These are phyloP conservation scores for Pseudocercospora vitis DNA, from an alignment of 2,329 filamentous ascomycete species.

Conservation along the genomic window DNA sequence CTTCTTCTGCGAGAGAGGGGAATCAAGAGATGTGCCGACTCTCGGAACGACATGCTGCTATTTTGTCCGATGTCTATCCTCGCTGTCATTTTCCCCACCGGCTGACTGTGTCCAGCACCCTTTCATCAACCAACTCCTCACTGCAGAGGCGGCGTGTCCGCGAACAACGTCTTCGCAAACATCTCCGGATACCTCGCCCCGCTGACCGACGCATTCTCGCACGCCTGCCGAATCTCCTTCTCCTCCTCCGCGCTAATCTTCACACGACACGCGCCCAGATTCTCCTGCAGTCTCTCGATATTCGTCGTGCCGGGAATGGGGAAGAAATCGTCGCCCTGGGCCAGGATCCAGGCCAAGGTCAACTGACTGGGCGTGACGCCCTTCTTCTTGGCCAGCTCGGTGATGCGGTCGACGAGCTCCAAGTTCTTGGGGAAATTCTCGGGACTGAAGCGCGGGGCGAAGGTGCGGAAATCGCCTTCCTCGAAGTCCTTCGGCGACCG, in stretches of 20 bases:
- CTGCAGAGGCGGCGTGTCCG: constrained; percentile 41
- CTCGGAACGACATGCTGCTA: not conserved
- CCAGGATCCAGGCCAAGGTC: constrained; percentile 63
- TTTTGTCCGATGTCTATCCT: not conserved
- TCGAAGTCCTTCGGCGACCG: constrained; percentile 50
- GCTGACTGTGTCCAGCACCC: not conserved
- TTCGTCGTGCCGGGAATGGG: constrained; percentile 56
- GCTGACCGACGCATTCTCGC: constrained; percentile 36
- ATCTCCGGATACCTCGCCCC: constrained; percentile 44
- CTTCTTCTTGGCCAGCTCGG: constrained; percentile 55
- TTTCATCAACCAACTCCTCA: no score
- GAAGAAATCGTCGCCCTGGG: constrained; percentile 58
- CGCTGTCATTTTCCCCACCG: not conserved
- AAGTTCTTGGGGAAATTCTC: constrained; percentile 60
- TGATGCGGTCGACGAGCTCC: constrained; percentile 53
- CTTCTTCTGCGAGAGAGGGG: constrained; percentile 10
- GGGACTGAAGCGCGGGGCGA: constrained; percentile 51
- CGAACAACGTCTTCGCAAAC: constrained; percentile 39
- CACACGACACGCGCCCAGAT: constrained; percentile 41
- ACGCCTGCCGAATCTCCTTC: constrained; percentile 40
- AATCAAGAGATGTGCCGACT: not conserved
- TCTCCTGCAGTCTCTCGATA: constrained; percentile 49
- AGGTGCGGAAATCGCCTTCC: constrained; percentile 50
- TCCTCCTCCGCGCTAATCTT: constrained; percentile 41
- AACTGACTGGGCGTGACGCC: constrained; percentile 58